These are phyloP conservation scores for Eucalyptus pauciflora DNA, from an alignment of 345 rosid genomes.

Conservation along the genomic window DNA sequence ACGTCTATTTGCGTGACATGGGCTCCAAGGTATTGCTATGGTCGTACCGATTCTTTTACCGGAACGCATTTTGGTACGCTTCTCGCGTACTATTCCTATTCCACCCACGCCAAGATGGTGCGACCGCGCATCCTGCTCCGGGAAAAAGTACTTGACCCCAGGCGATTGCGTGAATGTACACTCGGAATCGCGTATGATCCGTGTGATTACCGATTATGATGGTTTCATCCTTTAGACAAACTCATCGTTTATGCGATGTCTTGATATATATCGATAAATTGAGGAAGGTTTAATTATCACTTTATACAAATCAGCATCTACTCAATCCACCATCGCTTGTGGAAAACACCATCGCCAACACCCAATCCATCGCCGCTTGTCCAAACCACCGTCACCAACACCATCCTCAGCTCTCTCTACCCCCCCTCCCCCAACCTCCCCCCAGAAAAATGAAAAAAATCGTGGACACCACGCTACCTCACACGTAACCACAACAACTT, in stretches of 20 bases:
- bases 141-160: background rate
- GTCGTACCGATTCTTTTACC: background rate
- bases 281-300: background rate
- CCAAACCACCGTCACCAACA: background rate
- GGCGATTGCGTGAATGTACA: background rate
- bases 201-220: background rate
- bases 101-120: background rate
- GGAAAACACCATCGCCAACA: background rate
- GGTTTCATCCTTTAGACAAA: accelerated
- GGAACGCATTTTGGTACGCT: background rate
- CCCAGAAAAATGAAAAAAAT: background rate
- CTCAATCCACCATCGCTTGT: background rate
- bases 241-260: background rate
- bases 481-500: background rate
- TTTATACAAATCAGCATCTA: background rate
- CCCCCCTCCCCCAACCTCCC: background rate
- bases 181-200: background rate
- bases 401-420: background rate
- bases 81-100: background rate
- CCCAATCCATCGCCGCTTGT: background rate
- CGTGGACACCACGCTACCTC: background rate
- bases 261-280: background rate
- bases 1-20: background rate
- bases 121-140: background rate
- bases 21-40: background rate